Evolutionary conservation across 108 stramenopile genomes (phyloP).

Genomic region (Nitzschia sp.): DNA sequence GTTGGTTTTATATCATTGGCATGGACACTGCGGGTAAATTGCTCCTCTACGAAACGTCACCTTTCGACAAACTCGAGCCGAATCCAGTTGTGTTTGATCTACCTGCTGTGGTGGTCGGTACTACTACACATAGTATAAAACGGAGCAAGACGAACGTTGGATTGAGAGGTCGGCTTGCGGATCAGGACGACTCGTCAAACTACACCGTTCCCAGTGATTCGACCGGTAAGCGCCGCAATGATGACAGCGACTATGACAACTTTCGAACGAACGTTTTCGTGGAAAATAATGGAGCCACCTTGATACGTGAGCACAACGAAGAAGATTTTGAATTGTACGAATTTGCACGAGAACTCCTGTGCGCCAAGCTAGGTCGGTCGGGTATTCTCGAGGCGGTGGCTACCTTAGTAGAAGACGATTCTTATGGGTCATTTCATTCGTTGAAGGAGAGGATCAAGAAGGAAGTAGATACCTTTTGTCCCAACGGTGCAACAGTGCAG

Average conservation of each 20-base stretch:
- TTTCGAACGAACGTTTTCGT: neutral
- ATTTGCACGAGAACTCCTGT: neutral
- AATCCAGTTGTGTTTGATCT: neutral
- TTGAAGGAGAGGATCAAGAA: neutral
- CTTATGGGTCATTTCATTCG: neutral
- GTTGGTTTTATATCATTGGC: conserved; percentile 32
- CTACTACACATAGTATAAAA: too few relatives aligned
- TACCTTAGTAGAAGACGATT: neutral
- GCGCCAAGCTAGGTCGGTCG: neutral
- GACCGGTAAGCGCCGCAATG: neutral
- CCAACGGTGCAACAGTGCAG: neutral
- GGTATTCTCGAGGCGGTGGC: neutral
- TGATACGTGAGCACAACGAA: neutral
- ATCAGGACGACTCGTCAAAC: neutral
- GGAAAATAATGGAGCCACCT: neutral
- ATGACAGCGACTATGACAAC: neutral
- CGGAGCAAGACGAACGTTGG: too few relatives aligned
- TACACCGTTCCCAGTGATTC: neutral
- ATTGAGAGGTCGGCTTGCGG: too few relatives aligned
- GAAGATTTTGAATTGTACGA: too few relatives aligned
- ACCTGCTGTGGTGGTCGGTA: neutral
- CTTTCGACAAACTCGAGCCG: neutral
- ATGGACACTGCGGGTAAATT: neutral
- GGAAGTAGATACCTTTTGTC: neutral
- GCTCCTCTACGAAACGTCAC: neutral